Percentiles rank a stretch among this genome's conserved stretches.
phyloP scores from a whole-genome alignment of 1,284 basidiomycete species.

The Pyrrhoderma noxium region DNA sequence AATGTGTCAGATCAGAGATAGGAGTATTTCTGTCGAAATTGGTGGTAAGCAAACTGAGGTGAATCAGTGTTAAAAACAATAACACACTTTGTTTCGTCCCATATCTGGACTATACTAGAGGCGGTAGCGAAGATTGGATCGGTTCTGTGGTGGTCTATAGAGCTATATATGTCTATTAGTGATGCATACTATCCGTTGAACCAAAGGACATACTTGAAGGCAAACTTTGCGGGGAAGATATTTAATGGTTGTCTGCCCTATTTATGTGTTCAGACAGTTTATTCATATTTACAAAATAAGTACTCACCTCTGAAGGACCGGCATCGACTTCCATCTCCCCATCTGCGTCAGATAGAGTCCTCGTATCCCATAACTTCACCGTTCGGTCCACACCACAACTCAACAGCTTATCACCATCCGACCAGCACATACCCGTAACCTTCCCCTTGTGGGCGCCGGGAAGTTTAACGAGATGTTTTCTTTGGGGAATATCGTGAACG shows the following conservation, averaged over 20 bases:
- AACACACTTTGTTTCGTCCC: conserved; percentile 89
- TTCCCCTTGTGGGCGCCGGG: conserved; percentile 88
- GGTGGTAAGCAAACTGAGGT: conserved; percentile 13
- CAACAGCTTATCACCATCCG: conserved; percentile 63
- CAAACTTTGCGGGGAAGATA: conserved; percentile 75
- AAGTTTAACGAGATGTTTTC: conserved; percentile 61
- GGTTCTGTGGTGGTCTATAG: conserved; percentile 88
- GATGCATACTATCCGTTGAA: not conserved
- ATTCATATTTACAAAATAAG: too few species aligned
- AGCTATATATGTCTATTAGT: conserved; percentile 38
- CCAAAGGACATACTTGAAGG: conserved; percentile 66
- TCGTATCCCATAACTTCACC: conserved; percentile 83
- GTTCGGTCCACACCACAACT: conserved; percentile 90
- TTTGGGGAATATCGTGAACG: conserved; percentile 76
- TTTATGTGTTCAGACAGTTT: conserved; percentile 2
- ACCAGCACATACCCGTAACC: conserved; percentile 79
- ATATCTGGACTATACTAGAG: conserved; percentile 89
- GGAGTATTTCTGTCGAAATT: conserved; percentile 49
- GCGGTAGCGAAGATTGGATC: conserved; percentile 91
- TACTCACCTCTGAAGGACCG: conserved; percentile 29
- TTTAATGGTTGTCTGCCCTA: conserved; percentile 54
- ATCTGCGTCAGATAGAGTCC: conserved; percentile 22
- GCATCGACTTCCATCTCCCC: conserved; percentile 25
- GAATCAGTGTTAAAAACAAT: not conserved
- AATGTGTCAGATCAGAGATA: conserved; percentile 77